These are phyloP conservation scores for Atkinsonella hypoxylon DNA, from an alignment of 2,329 filamentous ascomycete species.

Conservation along the genomic window DNA sequence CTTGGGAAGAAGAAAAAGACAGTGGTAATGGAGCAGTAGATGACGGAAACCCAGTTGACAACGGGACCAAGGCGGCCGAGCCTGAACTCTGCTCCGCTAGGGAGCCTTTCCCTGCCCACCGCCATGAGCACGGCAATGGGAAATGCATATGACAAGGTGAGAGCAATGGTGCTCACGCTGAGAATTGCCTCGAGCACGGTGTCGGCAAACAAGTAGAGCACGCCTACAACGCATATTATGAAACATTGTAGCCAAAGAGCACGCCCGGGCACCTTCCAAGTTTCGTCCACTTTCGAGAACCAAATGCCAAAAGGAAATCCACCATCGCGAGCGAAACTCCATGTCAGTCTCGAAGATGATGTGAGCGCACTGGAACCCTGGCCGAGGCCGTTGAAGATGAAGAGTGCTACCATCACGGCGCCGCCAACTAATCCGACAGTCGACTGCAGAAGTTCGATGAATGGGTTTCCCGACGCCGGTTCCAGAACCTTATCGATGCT, in stretches of 20 bases:
- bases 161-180: constrained; percentile 42
- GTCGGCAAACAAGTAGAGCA: constrained; percentile 42
- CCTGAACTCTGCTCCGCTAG: constrained; percentile 28
- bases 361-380: constrained; percentile 40
- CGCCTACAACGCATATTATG: constrained; percentile 31
- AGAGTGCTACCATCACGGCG: constrained; percentile 34
- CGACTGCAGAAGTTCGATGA: constrained; percentile 34
- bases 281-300: constrained; percentile 28
- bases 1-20: constrained; percentile 44
- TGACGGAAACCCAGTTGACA: constrained; percentile 35
- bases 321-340: constrained; percentile 43
- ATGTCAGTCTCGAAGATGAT: constrained; percentile 38
- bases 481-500: constrained; percentile 28
- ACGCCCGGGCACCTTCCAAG: constrained; percentile 40
- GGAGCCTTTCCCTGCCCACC: constrained; percentile 39
- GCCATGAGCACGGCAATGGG: constrained; percentile 36
- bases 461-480: constrained; percentile 29
- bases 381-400: constrained; percentile 43
- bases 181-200: constrained; percentile 42
- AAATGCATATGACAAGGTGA: constrained; percentile 37
- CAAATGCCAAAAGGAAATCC: constrained; percentile 34
- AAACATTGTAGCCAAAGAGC: constrained; percentile 39
- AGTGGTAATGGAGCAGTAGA: constrained; percentile 39
- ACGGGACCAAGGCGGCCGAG: constrained; percentile 32
- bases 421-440: constrained; percentile 24